These are phyloP conservation scores for Trichoderma atrobrunneum DNA, from an alignment of 2,329 filamentous ascomycete species.

Conservation along the genomic window DNA sequence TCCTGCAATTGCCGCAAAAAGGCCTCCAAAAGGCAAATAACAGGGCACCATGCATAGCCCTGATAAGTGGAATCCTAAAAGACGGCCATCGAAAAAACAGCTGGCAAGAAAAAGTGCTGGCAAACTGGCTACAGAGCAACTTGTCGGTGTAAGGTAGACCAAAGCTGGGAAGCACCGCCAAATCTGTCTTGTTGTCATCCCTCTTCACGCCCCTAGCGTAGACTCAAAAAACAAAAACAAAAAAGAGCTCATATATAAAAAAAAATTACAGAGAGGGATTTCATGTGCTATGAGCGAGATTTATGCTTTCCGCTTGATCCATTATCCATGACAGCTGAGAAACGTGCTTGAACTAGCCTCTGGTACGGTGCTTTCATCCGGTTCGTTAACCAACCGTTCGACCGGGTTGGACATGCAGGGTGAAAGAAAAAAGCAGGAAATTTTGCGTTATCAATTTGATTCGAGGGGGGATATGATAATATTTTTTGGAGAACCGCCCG, in stretches of 20 bases:
- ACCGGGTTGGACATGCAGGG: slow-evolving; percentile 8
- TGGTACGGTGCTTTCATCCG: neutral
- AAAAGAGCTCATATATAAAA: neutral
- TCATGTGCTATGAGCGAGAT: neutral
- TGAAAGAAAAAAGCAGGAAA: neutral
- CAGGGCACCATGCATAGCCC: neutral
- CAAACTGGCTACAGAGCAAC: neutral
- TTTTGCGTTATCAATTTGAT: slow-evolving; percentile 13
- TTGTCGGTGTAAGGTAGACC: neutral
- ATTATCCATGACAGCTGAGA: neutral
- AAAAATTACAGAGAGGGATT: neutral
- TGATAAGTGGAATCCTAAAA: neutral
- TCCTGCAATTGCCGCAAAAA: neutral
- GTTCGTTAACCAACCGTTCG: neutral
- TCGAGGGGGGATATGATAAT: neutral
- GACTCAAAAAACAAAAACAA: neutral
- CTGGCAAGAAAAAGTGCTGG: neutral
- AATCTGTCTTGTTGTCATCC: neutral
- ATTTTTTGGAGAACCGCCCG: neutral
- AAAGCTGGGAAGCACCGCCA: neutral
- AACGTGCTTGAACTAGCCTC: neutral
- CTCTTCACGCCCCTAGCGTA: neutral
- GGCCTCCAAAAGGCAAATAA: neutral
- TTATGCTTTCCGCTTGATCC: slow-evolving; percentile 12
- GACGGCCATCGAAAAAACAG: neutral